Conservation (phyloP, 176 grass and related monocot genomes). For the Elaeis guineensis region DNA sequence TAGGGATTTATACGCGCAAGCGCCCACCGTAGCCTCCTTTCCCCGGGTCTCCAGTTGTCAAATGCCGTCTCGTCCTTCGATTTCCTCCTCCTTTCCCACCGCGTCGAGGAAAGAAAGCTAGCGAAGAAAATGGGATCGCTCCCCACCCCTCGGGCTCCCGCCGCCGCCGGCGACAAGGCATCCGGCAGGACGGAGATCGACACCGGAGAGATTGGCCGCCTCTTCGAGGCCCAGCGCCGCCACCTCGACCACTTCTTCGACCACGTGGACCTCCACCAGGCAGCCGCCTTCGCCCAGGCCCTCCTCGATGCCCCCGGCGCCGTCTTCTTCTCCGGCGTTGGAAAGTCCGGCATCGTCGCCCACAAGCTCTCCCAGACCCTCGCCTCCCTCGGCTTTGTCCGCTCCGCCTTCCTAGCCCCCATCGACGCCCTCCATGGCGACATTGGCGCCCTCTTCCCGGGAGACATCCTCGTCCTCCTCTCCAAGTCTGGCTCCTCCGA, state of each 20-base stretch:
- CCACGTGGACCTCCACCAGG: slow-evolving; percentile 53
- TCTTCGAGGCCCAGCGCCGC: slow-evolving; percentile 54
- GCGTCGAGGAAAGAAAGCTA: too few species aligned
- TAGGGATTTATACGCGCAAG: too few species aligned
- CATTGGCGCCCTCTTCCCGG: slow-evolving; percentile 66
- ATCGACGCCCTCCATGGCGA: slow-evolving; percentile 94
- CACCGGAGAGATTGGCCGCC: slow-evolving; percentile 35
- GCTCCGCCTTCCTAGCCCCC: slow-evolving; percentile 64
- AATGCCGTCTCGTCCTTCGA: too few species aligned
- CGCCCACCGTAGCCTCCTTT: too few species aligned
- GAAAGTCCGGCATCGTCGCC: slow-evolving; percentile 84
- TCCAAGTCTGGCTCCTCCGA: slow-evolving; percentile 94
- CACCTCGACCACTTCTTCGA: slow-evolving; percentile 82
- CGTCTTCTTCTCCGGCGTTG: slow-evolving; percentile 88
- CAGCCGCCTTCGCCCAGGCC: slow-evolving; percentile 59
- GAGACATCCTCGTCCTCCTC: slow-evolving; percentile 70
- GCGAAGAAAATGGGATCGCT: too few species aligned
- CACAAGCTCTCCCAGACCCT: slow-evolving; percentile 77
- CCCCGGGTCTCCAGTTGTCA: too few species aligned
- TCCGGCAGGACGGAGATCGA: slow-evolving; percentile 8
- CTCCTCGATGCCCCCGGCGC: slow-evolving; percentile 63
- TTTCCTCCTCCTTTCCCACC: too few species aligned
- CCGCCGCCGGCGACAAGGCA: too few species aligned
- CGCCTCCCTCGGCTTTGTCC: slow-evolving; percentile 66
- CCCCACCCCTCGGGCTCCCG: too few species aligned